Conservation (phyloP, 2,329 filamentous ascomycete genomes). For the Aspergillus japonicus region DNA sequence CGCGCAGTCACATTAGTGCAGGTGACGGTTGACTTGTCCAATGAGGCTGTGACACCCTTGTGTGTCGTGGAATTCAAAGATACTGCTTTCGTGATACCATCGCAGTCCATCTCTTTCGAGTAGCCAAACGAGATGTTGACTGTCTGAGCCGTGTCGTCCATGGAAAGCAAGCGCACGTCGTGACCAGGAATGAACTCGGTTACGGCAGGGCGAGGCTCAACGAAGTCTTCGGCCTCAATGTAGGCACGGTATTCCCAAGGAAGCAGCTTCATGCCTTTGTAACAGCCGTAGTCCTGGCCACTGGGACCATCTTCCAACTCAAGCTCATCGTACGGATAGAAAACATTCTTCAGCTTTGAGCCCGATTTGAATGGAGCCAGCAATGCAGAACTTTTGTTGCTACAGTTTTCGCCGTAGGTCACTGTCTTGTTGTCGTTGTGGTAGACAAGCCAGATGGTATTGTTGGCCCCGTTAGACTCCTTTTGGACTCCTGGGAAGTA, state of each 20-base stretch:
- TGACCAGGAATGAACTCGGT: constrained; percentile 61
- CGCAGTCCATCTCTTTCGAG: constrained; percentile 60
- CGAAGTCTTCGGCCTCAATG: constrained; percentile 52
- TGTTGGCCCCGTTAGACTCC: constrained; percentile 41
- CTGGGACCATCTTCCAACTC: constrained; percentile 46
- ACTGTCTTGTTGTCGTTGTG: constrained; percentile 47
- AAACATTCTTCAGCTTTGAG: constrained; percentile 60
- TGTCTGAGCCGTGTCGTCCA: constrained; percentile 40
- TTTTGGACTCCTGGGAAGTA: constrained; percentile 52
- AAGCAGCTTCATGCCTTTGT: constrained; percentile 51
- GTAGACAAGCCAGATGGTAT: constrained; percentile 45
- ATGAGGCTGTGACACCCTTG: constrained; percentile 39
- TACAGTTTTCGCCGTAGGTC: constrained; percentile 58
- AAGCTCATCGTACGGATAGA: constrained; percentile 59
- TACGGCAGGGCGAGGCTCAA: constrained; percentile 54
- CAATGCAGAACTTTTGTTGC: constrained; percentile 45
- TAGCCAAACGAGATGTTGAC: constrained; percentile 56
- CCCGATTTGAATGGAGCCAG: constrained; percentile 55
- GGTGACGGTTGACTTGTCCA: constrained; percentile 46
- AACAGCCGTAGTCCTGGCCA: constrained; percentile 54
- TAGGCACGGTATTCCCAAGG: constrained; percentile 60
- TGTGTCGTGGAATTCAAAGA: constrained; percentile 54
- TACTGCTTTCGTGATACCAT: constrained; percentile 50
- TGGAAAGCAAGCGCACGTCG: constrained; percentile 56
- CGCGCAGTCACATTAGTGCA: constrained; percentile 45